These are phyloP conservation scores for Colletotrichum cordylinicola DNA, from an alignment of 2,329 filamentous ascomycete species.

Conservation along the genomic window DNA sequence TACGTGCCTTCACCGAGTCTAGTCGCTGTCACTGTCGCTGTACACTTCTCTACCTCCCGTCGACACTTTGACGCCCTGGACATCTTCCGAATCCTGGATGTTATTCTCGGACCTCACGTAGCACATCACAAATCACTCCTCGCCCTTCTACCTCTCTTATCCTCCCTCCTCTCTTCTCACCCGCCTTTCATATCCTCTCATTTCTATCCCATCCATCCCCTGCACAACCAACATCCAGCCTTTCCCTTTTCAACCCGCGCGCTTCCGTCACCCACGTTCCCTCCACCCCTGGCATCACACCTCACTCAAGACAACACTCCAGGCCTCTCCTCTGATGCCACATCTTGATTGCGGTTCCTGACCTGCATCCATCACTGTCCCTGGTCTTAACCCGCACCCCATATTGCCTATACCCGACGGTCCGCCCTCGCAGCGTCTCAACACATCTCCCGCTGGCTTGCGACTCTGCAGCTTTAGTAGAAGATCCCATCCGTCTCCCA, in stretches of 20 bases:
- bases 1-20: not conserved
- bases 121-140: conserved; percentile 11
- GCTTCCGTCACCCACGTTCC: conserved; percentile 17
- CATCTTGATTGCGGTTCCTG: conserved; percentile 15
- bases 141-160: not conserved
- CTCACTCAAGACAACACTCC: not conserved
- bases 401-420: conserved; percentile 17
- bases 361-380: conserved; percentile 12
- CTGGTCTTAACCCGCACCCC: conserved; percentile 13
- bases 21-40: not conserved
- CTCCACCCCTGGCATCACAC: not conserved
- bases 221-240: conserved; percentile 7
- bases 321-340: conserved; percentile 17
- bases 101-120: conserved; percentile 21
- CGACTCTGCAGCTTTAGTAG: conserved; percentile 14
- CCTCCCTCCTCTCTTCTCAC: not conserved
- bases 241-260: conserved; percentile 17
- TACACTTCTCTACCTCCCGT: not conserved
- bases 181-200: not conserved
- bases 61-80: conserved; percentile 7
- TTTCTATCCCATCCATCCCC: not conserved
- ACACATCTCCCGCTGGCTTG: not conserved
- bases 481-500: not conserved
- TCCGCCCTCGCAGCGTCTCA: not conserved
- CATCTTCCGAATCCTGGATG: conserved; percentile 4